Conservation (phyloP, 768 basidiomycete genomes). For the Candolleomyces aberdarensis region DNA sequence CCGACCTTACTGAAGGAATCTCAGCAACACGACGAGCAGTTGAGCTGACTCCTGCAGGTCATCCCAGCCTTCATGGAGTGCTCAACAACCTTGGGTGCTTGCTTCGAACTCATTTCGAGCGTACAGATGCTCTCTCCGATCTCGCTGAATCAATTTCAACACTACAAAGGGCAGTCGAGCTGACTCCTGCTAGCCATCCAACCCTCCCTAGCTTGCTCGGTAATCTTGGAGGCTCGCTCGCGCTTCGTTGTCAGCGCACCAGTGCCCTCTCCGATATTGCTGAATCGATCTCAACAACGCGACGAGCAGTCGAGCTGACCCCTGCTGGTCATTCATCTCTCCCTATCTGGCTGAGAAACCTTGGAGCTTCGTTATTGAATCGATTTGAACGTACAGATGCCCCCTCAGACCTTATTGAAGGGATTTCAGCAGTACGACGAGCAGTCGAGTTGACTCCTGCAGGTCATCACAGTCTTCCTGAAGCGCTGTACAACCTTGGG, state of each 20-base stretch:
- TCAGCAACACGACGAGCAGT: not conserved
- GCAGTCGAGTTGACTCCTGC: too few species aligned
- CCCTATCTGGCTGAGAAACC: not conserved
- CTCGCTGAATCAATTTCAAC: constrained; percentile 5
- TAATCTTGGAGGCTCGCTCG: not conserved
- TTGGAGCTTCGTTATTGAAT: not conserved
- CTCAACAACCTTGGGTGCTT: not conserved
- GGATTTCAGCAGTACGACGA: too few species aligned
- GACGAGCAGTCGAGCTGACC: not conserved
- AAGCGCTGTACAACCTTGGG: not conserved
- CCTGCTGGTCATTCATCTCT: not conserved
- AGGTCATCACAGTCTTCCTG: too few species aligned
- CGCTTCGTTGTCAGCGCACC: not conserved
- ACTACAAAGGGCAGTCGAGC: constrained; percentile 1
- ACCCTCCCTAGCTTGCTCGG: not conserved
- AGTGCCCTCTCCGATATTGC: not conserved
- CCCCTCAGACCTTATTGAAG: too few species aligned
- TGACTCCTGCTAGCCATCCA: not conserved
- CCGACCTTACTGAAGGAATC: not conserved
- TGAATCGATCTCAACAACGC: not conserved
- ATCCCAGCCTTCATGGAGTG: not conserved
- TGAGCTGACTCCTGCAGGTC: not conserved
- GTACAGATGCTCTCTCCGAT: not conserved
- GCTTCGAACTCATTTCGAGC: not conserved
- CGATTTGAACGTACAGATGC: too few species aligned